A percentile compares a stretch with the other conserved stretches of the same genome.
Conservation (phyloP, 2,329 filamentous ascomycete species). For the Rugonectria rugulosa region DNA sequence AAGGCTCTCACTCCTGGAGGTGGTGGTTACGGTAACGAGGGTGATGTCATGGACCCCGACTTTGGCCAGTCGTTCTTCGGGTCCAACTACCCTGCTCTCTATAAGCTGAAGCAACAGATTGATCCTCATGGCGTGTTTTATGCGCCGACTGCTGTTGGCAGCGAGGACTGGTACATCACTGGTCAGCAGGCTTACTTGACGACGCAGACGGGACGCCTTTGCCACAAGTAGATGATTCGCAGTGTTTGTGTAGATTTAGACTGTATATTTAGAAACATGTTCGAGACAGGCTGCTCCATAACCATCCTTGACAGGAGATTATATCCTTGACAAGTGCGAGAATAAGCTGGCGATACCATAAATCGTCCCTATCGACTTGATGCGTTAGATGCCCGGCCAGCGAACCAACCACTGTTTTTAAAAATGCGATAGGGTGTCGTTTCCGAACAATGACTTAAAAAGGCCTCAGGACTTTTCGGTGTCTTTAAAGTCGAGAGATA, state of each 20-base stretch:
- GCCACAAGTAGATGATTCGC: slow-evolving; percentile 14
- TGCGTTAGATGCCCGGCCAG: too few relatives aligned
- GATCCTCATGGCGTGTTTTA: slow-evolving; percentile 42
- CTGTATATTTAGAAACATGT: too few relatives aligned
- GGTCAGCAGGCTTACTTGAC: slow-evolving; percentile 24
- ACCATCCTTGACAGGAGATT: too few relatives aligned
- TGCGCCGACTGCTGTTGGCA: slow-evolving; percentile 26
- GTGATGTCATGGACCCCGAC: slow-evolving; percentile 43
- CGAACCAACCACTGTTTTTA: too few relatives aligned
- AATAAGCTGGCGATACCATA: too few relatives aligned
- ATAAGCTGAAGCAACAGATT: slow-evolving; percentile 42
- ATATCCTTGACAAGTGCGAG: too few relatives aligned
- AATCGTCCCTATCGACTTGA: too few relatives aligned
- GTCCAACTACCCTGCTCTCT: slow-evolving; percentile 36
- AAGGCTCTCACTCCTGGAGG: slow-evolving; percentile 28
- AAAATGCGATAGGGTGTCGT: too few relatives aligned
- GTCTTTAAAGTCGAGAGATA: too few relatives aligned
- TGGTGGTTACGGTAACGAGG: slow-evolving; percentile 44
- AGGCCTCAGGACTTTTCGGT: too few relatives aligned
- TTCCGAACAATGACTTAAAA: too few relatives aligned
- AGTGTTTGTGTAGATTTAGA: background rate
- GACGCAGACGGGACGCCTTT: slow-evolving; percentile 25
- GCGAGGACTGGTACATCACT: slow-evolving; percentile 26
- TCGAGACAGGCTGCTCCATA: too few relatives aligned
- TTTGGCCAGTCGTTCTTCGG: slow-evolving; percentile 43